Evolutionary conservation across 192 early-diverging fungal species (phyloP).

Genomic region (Phlyctochytrium arcticum): DNA sequence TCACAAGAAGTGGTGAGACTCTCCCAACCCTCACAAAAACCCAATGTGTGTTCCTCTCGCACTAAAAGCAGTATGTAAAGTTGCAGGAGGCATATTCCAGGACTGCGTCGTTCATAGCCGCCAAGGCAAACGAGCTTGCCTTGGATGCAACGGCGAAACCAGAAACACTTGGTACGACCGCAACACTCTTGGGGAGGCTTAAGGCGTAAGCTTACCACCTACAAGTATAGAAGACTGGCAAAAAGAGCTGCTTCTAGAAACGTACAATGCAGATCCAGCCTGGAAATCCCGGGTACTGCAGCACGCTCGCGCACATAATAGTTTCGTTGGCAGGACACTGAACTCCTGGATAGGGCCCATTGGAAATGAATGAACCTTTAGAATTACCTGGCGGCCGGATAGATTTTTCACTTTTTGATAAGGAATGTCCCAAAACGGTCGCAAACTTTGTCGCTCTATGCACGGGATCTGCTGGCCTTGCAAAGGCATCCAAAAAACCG

Average conservation of each 20-base stretch:
- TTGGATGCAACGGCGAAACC: background rate
- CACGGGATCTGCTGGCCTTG: conserved; percentile 70
- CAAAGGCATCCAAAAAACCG: conserved; percentile 66
- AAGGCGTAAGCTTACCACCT: too few species aligned
- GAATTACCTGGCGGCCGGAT: conserved; percentile 61
- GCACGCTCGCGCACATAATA: background rate
- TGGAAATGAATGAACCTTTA: conserved; percentile 5
- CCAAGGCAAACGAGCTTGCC: background rate
- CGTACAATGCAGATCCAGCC: background rate
- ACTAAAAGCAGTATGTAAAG: too few species aligned
- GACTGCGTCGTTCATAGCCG: background rate
- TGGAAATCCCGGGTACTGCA: background rate
- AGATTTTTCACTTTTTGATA: conserved; percentile 56
- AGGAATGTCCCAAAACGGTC: conserved; percentile 67
- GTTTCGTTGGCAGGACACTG: background rate
- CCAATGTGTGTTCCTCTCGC: too few species aligned
- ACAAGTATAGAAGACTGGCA: conserved; percentile 21
- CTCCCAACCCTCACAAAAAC: too few species aligned
- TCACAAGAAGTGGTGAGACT: background rate
- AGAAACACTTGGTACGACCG: too few species aligned
- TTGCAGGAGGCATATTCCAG: background rate
- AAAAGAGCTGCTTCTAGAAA: conserved; percentile 11
- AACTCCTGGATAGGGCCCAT: conserved; percentile 2
- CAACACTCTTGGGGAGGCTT: too few species aligned
- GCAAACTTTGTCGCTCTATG: conserved; percentile 73